Conservation (phyloP, 139 green algal species). For the Coelastrella sp. region DNA sequence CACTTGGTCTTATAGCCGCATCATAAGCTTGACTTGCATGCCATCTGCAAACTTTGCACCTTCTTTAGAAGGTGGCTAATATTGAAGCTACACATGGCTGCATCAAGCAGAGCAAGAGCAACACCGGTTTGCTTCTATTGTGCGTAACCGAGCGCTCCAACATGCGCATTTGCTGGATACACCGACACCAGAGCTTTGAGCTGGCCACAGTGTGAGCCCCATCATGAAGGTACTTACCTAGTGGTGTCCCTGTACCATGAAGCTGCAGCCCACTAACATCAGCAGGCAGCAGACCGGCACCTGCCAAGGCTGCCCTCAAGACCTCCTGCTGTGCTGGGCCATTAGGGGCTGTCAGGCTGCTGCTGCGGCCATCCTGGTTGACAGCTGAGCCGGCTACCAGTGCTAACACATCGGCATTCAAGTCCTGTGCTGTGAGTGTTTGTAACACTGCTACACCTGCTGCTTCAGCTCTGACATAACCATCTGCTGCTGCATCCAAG, state of each 20-base stretch:
- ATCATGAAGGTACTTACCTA: conserved; percentile 60
- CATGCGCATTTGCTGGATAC: conserved; percentile 9
- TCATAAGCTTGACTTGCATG: too few species aligned
- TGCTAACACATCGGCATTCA: conserved; percentile 16
- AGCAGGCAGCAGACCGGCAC: conserved; percentile 40
- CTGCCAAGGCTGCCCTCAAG: conserved; percentile 61
- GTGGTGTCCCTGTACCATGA: conserved; percentile 81
- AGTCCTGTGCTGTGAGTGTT: background rate
- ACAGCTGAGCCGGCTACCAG: conserved; percentile 75
- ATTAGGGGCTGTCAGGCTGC: conserved; percentile 89
- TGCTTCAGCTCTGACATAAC: conserved; percentile 86
- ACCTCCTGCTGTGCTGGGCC: conserved; percentile 86
- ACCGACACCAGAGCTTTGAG: conserved; percentile 63
- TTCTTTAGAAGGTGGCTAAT: too few species aligned
- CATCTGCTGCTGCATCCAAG: conserved; percentile 81
- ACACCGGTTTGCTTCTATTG: background rate
- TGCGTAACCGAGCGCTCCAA: background rate
- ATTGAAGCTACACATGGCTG: too few species aligned
- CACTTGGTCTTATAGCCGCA: too few species aligned
- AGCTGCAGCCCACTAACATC: conserved; percentile 55
- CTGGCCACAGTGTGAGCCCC: conserved; percentile 72
- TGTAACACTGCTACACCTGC: conserved; percentile 53
- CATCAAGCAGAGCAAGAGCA: background rate
- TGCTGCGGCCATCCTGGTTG: conserved; percentile 94
- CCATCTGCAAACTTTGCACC: too few species aligned